Percentiles rank a stretch among this genome's conserved stretches.
Evolutionary conservation across 441 rosid genomes (phyloP).

Genomic region (Arabidopsis hybrid): DNA sequence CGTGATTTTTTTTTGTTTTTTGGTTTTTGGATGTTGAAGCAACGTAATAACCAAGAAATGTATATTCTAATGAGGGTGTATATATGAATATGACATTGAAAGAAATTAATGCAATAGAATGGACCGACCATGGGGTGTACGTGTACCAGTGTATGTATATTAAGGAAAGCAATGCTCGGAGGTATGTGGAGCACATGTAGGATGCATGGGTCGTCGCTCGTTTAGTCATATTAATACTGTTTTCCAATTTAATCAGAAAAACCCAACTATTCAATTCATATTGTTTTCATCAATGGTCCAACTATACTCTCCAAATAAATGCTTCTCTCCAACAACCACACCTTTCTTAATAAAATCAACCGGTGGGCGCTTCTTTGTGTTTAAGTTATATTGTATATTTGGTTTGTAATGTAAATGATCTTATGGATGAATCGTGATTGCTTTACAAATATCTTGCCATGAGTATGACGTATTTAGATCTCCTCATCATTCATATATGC

Average conservation of each 20-base stretch:
- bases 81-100: conserved; percentile 3
- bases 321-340: conserved; percentile 18
- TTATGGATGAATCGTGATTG: conserved; percentile 14
- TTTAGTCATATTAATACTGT: not conserved
- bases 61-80: conserved; percentile 1
- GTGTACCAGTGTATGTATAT: not conserved
- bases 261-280: conserved; percentile 19
- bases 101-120: conserved; percentile 31
- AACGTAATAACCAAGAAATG: not conserved
- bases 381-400: conserved; percentile 1
- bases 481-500: not conserved
- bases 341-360: conserved; percentile 13
- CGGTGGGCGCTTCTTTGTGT: conserved; percentile 2
- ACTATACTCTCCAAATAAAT: conserved; percentile 23
- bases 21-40: not conserved
- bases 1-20: not conserved
- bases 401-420: not conserved
- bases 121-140: conserved; percentile 38
- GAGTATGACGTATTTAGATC: not conserved
- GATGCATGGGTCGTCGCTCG: conserved; percentile 41
- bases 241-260: conserved; percentile 17
- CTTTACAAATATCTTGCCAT: conserved; percentile 5
- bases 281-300: conserved; percentile 32
- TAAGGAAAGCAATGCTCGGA: conserved; percentile 32
- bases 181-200: conserved; percentile 38